phyloP scores from a whole-genome alignment of 2,329 filamentous ascomycete species.

The Nannizziopsis arthrosporioides region DNA sequence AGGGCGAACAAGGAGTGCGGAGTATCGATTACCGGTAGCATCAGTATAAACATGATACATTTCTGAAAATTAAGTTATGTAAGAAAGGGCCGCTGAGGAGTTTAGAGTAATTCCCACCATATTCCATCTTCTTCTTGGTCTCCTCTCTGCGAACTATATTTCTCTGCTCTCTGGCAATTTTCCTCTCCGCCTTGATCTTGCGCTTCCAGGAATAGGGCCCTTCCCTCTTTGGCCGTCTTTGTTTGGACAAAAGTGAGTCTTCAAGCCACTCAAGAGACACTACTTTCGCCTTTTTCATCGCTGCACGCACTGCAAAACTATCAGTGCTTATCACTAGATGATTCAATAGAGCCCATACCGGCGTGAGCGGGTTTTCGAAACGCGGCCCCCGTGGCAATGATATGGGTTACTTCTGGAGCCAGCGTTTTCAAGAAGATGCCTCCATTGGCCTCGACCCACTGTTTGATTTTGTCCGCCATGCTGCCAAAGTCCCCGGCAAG shows the following conservation, averaged over 20 bases:
- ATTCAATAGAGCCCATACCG: slow-evolving; percentile 21
- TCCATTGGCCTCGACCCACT: slow-evolving; percentile 54
- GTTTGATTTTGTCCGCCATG: slow-evolving; percentile 46
- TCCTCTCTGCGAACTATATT: slow-evolving; percentile 12
- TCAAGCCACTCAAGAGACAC: slow-evolving; percentile 39
- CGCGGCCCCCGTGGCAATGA: slow-evolving; percentile 54
- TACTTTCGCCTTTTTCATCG: slow-evolving; percentile 32
- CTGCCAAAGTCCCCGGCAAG: slow-evolving; percentile 47
- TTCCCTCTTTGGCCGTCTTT: slow-evolving; percentile 25
- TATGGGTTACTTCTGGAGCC: slow-evolving; percentile 53
- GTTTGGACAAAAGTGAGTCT: slow-evolving; percentile 31
- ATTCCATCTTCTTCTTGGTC: neutral
- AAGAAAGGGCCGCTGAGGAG: too few species aligned
- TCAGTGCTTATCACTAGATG: neutral
- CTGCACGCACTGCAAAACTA: slow-evolving; percentile 29
- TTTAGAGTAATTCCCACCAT: neutral
- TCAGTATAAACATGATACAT: slow-evolving; percentile 57
- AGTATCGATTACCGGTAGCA: slow-evolving; percentile 50
- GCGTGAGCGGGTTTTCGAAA: slow-evolving; percentile 42
- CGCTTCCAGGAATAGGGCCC: slow-evolving; percentile 23
- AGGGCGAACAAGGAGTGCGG: slow-evolving; percentile 48
- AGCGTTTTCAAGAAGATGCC: slow-evolving; percentile 47
- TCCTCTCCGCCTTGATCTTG: slow-evolving; percentile 25
- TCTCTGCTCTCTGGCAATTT: slow-evolving; percentile 28
- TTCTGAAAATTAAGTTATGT: slow-evolving; percentile 29